Conservation (phyloP, 768 basidiomycete species). For the Megacollybia marginata region DNA sequence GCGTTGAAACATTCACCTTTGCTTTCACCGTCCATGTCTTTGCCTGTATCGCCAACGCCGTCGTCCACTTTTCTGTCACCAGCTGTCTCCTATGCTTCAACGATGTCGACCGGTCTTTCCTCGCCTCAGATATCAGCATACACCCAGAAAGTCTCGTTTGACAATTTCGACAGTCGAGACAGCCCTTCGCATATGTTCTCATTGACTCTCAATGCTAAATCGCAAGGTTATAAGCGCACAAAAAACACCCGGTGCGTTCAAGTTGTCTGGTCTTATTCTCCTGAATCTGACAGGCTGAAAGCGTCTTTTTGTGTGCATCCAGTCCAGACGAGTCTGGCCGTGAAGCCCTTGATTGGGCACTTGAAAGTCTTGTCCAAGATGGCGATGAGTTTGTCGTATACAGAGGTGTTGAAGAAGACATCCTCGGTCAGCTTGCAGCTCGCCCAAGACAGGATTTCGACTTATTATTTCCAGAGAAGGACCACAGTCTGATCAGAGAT, state of each 20-base stretch:
- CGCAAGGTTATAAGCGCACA: conserved; percentile 68
- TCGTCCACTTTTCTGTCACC: conserved; percentile 9
- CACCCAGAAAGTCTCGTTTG: conserved; percentile 73
- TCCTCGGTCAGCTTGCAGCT: conserved; percentile 46
- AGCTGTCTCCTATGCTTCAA: neutral
- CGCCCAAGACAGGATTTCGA: neutral
- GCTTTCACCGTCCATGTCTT: conserved; percentile 20
- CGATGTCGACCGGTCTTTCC: conserved; percentile 9
- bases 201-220: conserved; percentile 81
- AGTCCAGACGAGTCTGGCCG: conserved; percentile 83
- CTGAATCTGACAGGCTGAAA: neutral
- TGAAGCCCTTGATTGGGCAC: conserved; percentile 89
- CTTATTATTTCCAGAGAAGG: conserved; percentile 44
- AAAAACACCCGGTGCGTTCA: conserved; percentile 46
- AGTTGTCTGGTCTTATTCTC: neutral
- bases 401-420: conserved; percentile 84
- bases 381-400: conserved; percentile 93
- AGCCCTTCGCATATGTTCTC: conserved; percentile 67
- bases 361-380: conserved; percentile 77
- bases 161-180: conserved; percentile 77
- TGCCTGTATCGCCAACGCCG: conserved; percentile 13
- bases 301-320: conserved; percentile 86
- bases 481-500: conserved; percentile 70
- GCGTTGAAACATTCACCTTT: conserved; percentile 42
- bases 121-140: conserved; percentile 24